A percentile compares a stretch with the other conserved stretches of the same genome.
Evolutionary conservation across 768 basidiomycete species (phyloP).

Genomic region (Hydnum rufescens): DNA sequence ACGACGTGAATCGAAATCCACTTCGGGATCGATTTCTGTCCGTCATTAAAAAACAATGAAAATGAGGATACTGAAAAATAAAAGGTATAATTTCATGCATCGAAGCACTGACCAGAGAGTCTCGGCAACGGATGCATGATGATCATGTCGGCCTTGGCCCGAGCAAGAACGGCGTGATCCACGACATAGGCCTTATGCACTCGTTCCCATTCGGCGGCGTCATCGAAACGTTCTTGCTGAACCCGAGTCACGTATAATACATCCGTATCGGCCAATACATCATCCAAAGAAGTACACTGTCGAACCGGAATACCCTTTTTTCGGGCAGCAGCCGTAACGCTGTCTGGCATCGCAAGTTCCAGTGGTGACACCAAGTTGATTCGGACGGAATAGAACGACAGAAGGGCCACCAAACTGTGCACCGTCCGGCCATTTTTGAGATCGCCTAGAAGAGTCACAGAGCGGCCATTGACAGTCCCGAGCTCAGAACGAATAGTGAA

Average conservation of each 20-base stretch:
- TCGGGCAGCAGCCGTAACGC: slow-evolving; percentile 62
- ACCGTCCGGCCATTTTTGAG: slow-evolving; percentile 96
- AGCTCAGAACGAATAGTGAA: slow-evolving; percentile 96
- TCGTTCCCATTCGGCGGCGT: slow-evolving; percentile 62
- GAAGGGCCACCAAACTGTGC: slow-evolving; percentile 81
- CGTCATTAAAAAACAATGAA: slow-evolving; percentile 1
- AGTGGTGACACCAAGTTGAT: slow-evolving; percentile 91
- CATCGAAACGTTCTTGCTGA: slow-evolving; percentile 83
- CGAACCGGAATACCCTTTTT: slow-evolving; percentile 63
- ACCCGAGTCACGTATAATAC: slow-evolving; percentile 93
- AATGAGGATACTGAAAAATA: background rate
- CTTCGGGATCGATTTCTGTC: slow-evolving; percentile 95
- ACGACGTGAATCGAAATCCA: slow-evolving; percentile 85
- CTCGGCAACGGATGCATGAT: slow-evolving; percentile 99
- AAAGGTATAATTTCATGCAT: too few relatives aligned
- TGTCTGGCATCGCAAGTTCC: slow-evolving; percentile 73
- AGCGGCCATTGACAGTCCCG: slow-evolving; percentile 91
- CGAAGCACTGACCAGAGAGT: slow-evolving; percentile 64
- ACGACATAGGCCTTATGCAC: slow-evolving; percentile 87
- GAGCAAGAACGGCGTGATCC: slow-evolving; percentile 80
- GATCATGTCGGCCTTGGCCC: slow-evolving; percentile 93
- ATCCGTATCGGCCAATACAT: slow-evolving; percentile 80
- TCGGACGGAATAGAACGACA: slow-evolving; percentile 80
- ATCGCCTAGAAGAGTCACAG: slow-evolving; percentile 83
- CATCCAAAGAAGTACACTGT: slow-evolving; percentile 75